Evolutionary conservation across 768 basidiomycete species (phyloP), one percentile per base, ranked within the genome.

Genomic region (Auricularia sp.): DNA sequence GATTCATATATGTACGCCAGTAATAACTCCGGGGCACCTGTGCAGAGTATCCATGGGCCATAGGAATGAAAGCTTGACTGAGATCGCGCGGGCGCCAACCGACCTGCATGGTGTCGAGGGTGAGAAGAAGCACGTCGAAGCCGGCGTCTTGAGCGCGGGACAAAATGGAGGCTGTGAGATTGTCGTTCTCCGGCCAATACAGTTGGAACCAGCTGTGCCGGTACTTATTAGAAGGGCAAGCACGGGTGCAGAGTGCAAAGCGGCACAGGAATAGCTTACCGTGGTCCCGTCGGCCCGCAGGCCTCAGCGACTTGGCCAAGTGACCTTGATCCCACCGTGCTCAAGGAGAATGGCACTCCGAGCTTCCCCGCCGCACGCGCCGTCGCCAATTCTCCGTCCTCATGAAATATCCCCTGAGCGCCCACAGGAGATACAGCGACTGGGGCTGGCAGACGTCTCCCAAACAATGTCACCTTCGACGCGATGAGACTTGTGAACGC

Each of bases 81-180:
- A 92, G 76, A 70, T 92, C 90, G 72, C 88, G 85, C 3, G 88
- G 88, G 2, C 89, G 84, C 88, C 87, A 92, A 24, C 88, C 90
- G 37, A 91, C 73, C 0, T 76, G 63, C 81, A 85, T 85, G 1
- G 89, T 88, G 73, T 93, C 90, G 14, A 92, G 78, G 0, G 91
- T 92, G 67, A 93, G 79, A n/a, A 92, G 83, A 42, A 92, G 84
- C 11, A 42, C 56, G 24, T 59, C 56, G 33, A 84, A 93, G 13
- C 87, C 87, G 63, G 75, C 83, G 1, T 76, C 78, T 72, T 89
- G 88, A 11, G 84, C 87, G 2, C 90, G 83, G 13, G 77, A 75
- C 33, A 93, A 80, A 33, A 92, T 62, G 21, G 89, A 91, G 42
- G 85, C 72, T 0, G 84, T 85, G 29, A 89, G 73, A 2, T 86